phyloP scores from a whole-genome alignment of 2,329 filamentous ascomycete genomes.

The Fusarium udum region DNA sequence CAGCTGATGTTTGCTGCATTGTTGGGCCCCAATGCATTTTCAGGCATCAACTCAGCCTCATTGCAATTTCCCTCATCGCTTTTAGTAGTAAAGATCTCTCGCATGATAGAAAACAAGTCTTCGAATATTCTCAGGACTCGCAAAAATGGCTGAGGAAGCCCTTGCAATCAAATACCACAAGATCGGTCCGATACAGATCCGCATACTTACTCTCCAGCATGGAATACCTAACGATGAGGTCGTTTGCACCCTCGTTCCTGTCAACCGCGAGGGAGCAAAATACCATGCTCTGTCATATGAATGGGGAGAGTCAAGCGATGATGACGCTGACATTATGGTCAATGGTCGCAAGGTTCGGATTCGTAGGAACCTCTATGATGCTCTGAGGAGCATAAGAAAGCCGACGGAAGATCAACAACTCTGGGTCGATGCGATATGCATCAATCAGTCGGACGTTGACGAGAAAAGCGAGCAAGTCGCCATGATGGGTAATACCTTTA shows the following conservation, averaged over 20 bases:
- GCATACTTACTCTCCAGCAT: background rate
- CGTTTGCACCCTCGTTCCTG: background rate
- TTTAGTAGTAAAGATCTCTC: background rate
- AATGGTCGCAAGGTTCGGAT: background rate
- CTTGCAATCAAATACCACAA: background rate
- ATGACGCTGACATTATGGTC: background rate
- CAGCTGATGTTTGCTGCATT: background rate
- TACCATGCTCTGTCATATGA: background rate
- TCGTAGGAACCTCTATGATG: background rate
- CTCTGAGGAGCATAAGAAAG: background rate
- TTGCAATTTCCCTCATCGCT: background rate
- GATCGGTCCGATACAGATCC: background rate
- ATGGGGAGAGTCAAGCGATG: background rate
- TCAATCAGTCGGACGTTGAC: background rate
- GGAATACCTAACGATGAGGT: fast-evolving
- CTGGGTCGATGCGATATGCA: background rate
- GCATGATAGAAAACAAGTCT: background rate
- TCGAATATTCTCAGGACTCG: fast-evolving
- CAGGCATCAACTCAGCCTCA: background rate
- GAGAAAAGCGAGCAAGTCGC: background rate
- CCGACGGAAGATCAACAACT: background rate
- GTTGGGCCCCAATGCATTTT: background rate
- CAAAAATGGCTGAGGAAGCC: background rate
- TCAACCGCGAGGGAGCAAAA: fast-evolving
- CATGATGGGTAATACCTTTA: background rate